Evolutionary conservation across 768 basidiomycete genomes (phyloP), one percentile per base, ranked within the genome.

Genomic region (Hydnum rufescens): DNA sequence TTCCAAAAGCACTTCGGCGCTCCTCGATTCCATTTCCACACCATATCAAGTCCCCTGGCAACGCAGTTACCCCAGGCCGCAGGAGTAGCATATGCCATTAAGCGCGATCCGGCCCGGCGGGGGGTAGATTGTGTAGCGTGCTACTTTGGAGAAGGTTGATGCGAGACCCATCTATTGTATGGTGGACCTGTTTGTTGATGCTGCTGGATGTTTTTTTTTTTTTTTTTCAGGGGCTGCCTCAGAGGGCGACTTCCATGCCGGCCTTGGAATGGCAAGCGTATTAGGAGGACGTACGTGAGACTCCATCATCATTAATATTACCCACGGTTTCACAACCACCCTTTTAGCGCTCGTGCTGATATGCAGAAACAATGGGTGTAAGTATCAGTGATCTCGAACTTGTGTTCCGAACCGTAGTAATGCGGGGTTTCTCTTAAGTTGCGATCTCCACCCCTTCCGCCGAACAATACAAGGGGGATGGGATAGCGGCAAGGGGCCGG

Each of bases 1-100:
- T 29, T 42, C 32, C 55, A 34, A 23, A 28, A 88, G 75, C 90
- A 96, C 61, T 88, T 89, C 64, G 85, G 87, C 13, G 88, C 88
- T 3, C 72, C 74, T 1, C 67, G 76, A 53, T 75, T 82, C 54
- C 90, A 93, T 63, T 93, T 92, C 63, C 85, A 90, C 65, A 87
- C 85, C 19, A 95, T 95, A 55, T 95, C 92, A 2, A 90, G 86
- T 4, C 84, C 90, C 1, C 71, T 96, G 26, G 87, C 83, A 5
- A 96, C 92, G 1, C 90, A 96, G 65, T 86, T 95, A 58, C 89
- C 87, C 4, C 88, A 92, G 64, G 92, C 88, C 23, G 89, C 90
- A 0, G 92, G 90, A 16, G 87, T 93, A 4, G 90, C 75, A 0
- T 93, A 85, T 61, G 88, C 92, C 0, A 70, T 96, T 52, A 80